A percentile compares a stretch with the other conserved stretches of the same genome.
These are phyloP conservation scores for Phyllosticta capitalensis DNA, from an alignment of 2,329 filamentous ascomycete species.

Conservation along the genomic window DNA sequence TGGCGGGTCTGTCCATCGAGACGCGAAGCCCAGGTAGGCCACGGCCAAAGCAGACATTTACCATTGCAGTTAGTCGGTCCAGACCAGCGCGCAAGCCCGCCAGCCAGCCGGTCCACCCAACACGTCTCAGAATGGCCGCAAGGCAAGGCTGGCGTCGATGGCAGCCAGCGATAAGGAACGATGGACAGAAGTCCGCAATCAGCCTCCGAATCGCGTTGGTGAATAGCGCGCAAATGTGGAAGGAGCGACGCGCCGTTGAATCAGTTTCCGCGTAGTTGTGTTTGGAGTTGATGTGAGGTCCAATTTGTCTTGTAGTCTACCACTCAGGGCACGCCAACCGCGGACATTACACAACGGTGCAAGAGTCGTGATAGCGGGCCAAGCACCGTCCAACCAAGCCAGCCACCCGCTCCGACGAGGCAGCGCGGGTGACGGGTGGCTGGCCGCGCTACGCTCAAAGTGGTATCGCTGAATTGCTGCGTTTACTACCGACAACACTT, in stretches of 20 bases:
- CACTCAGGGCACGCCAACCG: background rate
- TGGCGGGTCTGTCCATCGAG: background rate
- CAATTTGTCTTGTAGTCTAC: background rate
- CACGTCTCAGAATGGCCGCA: background rate
- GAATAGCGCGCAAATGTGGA: background rate
- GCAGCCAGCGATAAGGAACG: background rate
- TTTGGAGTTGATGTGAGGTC: background rate
- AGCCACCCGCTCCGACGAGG: background rate
- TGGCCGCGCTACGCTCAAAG: background rate
- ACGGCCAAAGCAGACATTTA: background rate
- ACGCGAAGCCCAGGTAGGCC: background rate
- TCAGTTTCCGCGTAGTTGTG: background rate
- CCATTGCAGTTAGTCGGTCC: background rate
- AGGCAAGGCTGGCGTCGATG: background rate
- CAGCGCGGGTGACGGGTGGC: too few species aligned
- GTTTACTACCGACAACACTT: background rate
- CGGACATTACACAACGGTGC: background rate
- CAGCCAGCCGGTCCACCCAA: background rate
- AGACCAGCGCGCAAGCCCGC: background rate
- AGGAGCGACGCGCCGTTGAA: background rate
- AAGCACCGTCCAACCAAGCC: background rate
- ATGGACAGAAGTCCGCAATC: background rate
- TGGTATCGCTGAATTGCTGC: background rate
- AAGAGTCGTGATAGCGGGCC: background rate
- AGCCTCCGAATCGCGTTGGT: background rate